Percentiles rank a stretch among this genome's conserved stretches.
phyloP scores from a whole-genome alignment of 306 rosid genomes.

The Citrullus mucosospermus region DNA sequence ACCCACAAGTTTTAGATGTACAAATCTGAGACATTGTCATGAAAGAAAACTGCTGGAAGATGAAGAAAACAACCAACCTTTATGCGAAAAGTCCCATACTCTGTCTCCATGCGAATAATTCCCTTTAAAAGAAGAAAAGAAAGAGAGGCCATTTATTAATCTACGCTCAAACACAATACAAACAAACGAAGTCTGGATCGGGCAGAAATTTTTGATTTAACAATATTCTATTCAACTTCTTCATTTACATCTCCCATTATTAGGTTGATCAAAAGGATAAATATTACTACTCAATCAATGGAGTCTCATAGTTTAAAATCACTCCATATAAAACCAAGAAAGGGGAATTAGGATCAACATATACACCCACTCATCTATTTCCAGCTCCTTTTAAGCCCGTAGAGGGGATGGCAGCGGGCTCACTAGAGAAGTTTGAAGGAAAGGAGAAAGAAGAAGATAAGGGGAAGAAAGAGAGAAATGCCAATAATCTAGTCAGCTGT shows the following conservation, averaged over 20 bases:
- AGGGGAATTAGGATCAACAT: too few species aligned
- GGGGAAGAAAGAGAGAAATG: too few species aligned
- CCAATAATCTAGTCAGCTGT: too few species aligned
- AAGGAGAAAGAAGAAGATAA: too few species aligned
- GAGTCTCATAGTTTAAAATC: too few species aligned
- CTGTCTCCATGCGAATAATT: constrained; percentile 56
- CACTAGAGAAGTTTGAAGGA: too few species aligned
- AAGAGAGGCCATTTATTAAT: not conserved
- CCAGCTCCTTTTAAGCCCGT: too few species aligned
- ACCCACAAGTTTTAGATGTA: too few species aligned
- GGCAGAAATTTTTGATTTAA: not conserved
- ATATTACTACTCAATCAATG: not conserved
- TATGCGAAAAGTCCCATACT: constrained; percentile 56
- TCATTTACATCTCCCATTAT: not conserved
- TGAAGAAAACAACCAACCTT: constrained; percentile 37
- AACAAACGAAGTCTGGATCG: not conserved
- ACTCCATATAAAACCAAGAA: too few species aligned
- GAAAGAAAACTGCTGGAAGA: not conserved
- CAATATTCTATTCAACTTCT: not conserved
- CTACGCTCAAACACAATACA: not conserved
- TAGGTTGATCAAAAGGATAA: not conserved
- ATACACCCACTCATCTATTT: too few species aligned
- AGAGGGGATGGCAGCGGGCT: too few species aligned
- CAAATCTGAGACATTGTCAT: too few species aligned
- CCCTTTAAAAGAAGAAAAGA: constrained; percentile 30